A percentile compares a stretch with the other conserved stretches of the same genome.
phyloP scores from a whole-genome alignment of 1,284 basidiomycete species.

The Singerocomus inundabilis region DNA sequence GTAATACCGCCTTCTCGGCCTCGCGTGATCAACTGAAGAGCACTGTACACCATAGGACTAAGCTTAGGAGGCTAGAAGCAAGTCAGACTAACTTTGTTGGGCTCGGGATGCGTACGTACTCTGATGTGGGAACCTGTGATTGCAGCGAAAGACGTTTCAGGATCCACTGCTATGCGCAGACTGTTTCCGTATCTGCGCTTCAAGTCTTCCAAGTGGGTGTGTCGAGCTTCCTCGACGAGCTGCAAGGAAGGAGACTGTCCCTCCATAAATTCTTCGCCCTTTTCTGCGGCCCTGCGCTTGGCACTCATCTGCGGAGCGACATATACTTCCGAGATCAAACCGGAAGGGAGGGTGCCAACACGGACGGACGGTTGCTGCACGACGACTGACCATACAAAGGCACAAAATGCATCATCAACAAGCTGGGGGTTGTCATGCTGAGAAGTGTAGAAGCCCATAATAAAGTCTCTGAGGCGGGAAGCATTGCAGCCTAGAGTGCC shows the following conservation, averaged over 20 bases:
- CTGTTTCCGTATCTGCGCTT: conserved; percentile 53
- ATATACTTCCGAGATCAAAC: conserved; percentile 61
- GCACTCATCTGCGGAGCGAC: conserved; percentile 70
- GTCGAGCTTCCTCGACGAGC: conserved; percentile 52
- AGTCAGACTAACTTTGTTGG: conserved; percentile 2
- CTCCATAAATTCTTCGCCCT: conserved; percentile 47
- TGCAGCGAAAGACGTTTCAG: conserved; percentile 70
- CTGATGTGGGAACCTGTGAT: conserved; percentile 82
- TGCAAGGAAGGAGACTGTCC: conserved; percentile 46
- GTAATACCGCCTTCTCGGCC: conserved; percentile 76
- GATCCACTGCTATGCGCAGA: conserved; percentile 73
- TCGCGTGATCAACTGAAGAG: conserved; percentile 81
- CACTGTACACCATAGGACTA: conserved; percentile 81
- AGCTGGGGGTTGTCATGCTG: conserved; percentile 46
- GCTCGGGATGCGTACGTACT: conserved; percentile 40
- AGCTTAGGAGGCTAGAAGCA: conserved; percentile 65
- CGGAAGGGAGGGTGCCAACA: conserved; percentile 63
- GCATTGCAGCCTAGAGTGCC: conserved; percentile 67
- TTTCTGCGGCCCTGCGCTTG: conserved; percentile 57
- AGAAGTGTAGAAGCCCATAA: conserved; percentile 60
- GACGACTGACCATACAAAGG: conserved; percentile 79
- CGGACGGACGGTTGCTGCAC: conserved; percentile 68
- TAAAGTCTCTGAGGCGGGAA: conserved; percentile 65
- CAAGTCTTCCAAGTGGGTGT: conserved; percentile 54
- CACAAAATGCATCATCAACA: conserved; percentile 72